These are phyloP conservation scores for Cadophora malorum DNA, from an alignment of 2,329 filamentous ascomycete genomes.

Conservation along the genomic window DNA sequence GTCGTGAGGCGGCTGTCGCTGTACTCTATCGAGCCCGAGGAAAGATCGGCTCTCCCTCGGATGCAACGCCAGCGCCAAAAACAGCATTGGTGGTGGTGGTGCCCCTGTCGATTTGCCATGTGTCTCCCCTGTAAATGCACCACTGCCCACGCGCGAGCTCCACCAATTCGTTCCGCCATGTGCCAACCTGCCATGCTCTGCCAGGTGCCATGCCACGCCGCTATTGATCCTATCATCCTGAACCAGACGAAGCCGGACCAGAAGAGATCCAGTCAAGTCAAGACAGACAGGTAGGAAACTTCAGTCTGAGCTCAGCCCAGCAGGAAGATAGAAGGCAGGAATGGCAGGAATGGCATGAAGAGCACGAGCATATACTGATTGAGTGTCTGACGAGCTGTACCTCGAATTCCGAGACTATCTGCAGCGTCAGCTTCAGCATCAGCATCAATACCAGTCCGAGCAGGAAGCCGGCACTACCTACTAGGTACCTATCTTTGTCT, in stretches of 20 bases:
- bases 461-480: neutral
- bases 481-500: neutral
- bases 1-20: neutral
- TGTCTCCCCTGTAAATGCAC: neutral
- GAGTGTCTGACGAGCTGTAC: neutral
- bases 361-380: neutral
- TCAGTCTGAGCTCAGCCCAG: neutral
- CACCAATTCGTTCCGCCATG: slow-evolving; percentile 6
- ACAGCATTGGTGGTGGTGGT: neutral
- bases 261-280: neutral
- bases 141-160: slow-evolving; percentile 1
- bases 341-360: neutral
- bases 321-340: neutral
- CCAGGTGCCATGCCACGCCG: slow-evolving; percentile 2
- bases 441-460: neutral
- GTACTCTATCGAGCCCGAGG: neutral
- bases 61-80: neutral
- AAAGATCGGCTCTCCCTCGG: neutral
- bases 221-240: neutral
- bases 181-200: slow-evolving; percentile 1
- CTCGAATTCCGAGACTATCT: neutral
- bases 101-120: slow-evolving; percentile 1
- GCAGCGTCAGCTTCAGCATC: neutral
- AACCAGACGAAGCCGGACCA: neutral
- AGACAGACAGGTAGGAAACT: no score